Evolutionary conservation across 2,329 filamentous ascomycete genomes (phyloP), one percentile per base, ranked within the genome.

Genomic region (Boeremia exigua): DNA sequence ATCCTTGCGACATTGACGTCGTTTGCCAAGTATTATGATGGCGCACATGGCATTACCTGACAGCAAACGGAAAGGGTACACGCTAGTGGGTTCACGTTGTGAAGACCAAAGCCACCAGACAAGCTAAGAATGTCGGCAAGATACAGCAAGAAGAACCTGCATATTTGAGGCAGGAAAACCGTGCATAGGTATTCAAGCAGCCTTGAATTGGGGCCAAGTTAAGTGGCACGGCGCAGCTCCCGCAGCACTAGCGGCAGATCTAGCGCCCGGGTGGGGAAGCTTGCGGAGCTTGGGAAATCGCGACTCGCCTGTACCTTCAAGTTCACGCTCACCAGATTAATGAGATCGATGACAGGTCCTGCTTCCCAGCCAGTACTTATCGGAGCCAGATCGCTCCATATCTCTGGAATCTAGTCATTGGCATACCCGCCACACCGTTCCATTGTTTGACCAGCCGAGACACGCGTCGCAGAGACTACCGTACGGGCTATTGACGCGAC

Each of bases 241-340:
- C 28, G 33, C 37, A 30, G 27, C 15, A 34, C 47, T 50, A 56
- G 53, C 47, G 47, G 45, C 17, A 29, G 45, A 54, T 45, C 52
- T 39, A 28, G 39, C 40, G 47, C 45, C 45, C 45, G 46, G 40
- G 51, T 42, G 50, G 48, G 48, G 43, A 36, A 46, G 46, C 38
- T 19, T 28, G 43, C 32, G 37, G 34, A 42, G 37, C 27, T 37
- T 15, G 34, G 34, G 34, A 19, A 37, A 12, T 37, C 42, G 47
- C 36, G 34, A 37, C 51, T 38, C 15, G 46, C 39, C 27, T 40
- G 46, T 30, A 51, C 53, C 4, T 17, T 34, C 28, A 33, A 27
- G 1, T 5, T 30, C 23, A 23, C 19, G 14, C 15, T 15, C 42
- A n/a, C 23, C 29, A 28, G 11, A 19, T 33, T 30, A 37, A 47